Percentiles rank a stretch among this genome's conserved stretches.
Conservation (phyloP, 805 yeast genomes). For the Saccharomyces eubayanus region DNA sequence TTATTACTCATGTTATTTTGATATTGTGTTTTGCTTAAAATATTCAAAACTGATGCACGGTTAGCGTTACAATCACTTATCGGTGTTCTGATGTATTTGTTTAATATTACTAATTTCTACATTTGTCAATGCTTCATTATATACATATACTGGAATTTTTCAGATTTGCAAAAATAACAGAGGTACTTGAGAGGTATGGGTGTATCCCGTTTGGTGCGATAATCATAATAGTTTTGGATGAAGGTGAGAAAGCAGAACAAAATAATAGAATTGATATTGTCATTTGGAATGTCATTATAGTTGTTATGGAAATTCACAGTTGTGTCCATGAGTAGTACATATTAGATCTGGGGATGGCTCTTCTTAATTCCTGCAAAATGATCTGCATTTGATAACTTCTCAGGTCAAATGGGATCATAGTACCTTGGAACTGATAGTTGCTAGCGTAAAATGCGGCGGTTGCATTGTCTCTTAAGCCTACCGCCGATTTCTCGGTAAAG, state of each 20-base stretch:
- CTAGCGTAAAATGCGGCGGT: slow-evolving; percentile 34
- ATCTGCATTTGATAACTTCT: slow-evolving; percentile 46
- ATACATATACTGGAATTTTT: background rate
- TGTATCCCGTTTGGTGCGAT: background rate
- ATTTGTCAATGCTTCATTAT: background rate
- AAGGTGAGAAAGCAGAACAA: background rate
- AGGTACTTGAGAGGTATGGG: background rate
- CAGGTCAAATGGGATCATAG: slow-evolving; percentile 33
- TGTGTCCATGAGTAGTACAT: slow-evolving; percentile 29
- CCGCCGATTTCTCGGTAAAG: slow-evolving; percentile 39
- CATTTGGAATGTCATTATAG: background rate
- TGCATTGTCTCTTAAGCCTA: slow-evolving; percentile 36
- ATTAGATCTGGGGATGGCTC: slow-evolving; percentile 25
- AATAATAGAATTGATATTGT: background rate
- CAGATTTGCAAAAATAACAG: background rate
- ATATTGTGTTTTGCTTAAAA: background rate
- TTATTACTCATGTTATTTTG: background rate
- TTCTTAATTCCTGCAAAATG: slow-evolving; percentile 42
- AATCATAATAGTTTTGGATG: background rate
- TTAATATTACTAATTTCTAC: background rate
- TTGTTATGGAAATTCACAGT: slow-evolving; percentile 9
- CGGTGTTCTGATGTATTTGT: background rate
- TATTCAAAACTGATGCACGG: background rate
- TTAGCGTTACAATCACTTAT: background rate
- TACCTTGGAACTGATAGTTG: slow-evolving; percentile 34